Base-by-base conservation (phyloP, 192 early-diverging fungal genomes). In the Coemansia sp. region DNA sequence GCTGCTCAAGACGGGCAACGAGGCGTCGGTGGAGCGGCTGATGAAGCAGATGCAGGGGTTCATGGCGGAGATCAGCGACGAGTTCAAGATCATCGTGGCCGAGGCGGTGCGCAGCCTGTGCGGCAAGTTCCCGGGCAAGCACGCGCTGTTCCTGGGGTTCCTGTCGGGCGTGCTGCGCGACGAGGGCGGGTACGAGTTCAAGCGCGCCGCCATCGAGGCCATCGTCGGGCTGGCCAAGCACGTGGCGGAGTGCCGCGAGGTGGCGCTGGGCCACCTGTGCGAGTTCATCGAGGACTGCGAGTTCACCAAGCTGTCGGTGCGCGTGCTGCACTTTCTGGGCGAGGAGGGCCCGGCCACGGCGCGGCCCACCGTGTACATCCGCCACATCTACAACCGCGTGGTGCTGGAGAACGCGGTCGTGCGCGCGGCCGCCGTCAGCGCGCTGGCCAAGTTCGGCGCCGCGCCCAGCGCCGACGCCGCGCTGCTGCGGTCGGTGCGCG, bases 271-370 rank as follows among this genome's bases (percentile, higher is more conserved):
- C 9, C 93, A 98, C 64, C 84, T 99, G 53, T 99, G 97, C 78
- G 97, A 99, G 84, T 98, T 99, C 63, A 99, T 99, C 70, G 97
- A 99, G 73, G 97, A 99, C 73, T 99, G 97, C 79, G 97, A 99
- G 76, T 99, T 95, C 77, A 93, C 93, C 16, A 98, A 99, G 82
- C 86, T 99, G 6, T 95, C 96, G n/a, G 96, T 99, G 58, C 90
- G 95, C 51, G 94, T 98, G 64, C 83, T 99, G 56, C 92, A 98
- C 82, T 84, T 99, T 39, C 84, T 99, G 35, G 97, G 97, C 55
- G 83, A 91, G 6, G 94, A 97, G 71, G 96, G 97, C 1, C 97
- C 97, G 18, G 89, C 88, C 66, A 95, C 94, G 13, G 66, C 86
- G n/a, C 90, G 90, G 20, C 95, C 97, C 18, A 91, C 92, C 11